Conservation (phyloP, 257 asterid species). For the Prunella vulgaris region DNA sequence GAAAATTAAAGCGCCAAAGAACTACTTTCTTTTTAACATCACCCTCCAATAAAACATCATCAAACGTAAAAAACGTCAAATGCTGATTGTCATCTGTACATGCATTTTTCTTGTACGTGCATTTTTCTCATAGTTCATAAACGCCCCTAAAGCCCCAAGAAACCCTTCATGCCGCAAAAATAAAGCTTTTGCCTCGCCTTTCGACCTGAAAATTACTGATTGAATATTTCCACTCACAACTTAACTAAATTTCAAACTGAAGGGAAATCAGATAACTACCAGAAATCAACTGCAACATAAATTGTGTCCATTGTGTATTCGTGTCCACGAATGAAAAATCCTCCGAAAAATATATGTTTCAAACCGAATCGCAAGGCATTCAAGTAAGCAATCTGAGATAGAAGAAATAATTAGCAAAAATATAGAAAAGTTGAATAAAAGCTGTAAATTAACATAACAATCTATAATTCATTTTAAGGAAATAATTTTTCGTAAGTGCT, state of each 20-base stretch:
- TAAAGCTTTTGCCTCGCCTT: constrained; percentile 86
- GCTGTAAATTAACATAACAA: background rate
- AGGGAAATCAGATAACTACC: constrained; percentile 42
- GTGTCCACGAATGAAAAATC: constrained; percentile 87
- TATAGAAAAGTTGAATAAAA: background rate
- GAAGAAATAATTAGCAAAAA: background rate
- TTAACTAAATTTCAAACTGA: background rate
- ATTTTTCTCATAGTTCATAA: constrained; percentile 45
- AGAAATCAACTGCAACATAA: constrained; percentile 85
- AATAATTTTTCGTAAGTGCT: background rate
- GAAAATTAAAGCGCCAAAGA: too few relatives aligned
- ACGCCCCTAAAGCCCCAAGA: constrained; percentile 86
- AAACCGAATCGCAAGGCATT: constrained; percentile 80
- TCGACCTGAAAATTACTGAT: constrained; percentile 54
- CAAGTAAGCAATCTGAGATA: constrained; percentile 75
- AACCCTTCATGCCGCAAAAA: constrained; percentile 84
- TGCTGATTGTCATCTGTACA: constrained; percentile 28
- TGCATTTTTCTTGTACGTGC: too few relatives aligned
- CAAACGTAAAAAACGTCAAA: too few relatives aligned
- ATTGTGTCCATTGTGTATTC: constrained; percentile 95
- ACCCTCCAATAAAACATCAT: too few relatives aligned
- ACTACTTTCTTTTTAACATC: too few relatives aligned
- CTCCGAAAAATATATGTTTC: constrained; percentile 85
- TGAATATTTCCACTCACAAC: background rate
- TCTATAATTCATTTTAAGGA: background rate